These are phyloP conservation scores for Aureobasidium vineae DNA, from an alignment of 2,329 filamentous ascomycete species.

Conservation along the genomic window DNA sequence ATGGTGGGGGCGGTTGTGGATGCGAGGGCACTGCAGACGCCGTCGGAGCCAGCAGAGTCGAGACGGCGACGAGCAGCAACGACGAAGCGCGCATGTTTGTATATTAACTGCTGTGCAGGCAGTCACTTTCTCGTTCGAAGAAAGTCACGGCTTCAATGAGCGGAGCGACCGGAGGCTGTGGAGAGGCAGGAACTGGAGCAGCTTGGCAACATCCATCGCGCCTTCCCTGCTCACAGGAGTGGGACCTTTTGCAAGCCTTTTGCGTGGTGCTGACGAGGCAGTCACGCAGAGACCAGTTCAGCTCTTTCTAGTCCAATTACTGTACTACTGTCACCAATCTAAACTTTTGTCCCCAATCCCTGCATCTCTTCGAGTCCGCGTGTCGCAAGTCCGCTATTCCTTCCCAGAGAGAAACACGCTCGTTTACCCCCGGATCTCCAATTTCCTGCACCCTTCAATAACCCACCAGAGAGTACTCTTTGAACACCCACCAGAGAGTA, in stretches of 20 bases:
- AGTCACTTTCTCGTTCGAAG: neutral
- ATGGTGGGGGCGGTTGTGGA: slow-evolving; percentile 13
- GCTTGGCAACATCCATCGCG: slow-evolving; percentile 13
- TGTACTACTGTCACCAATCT: neutral
- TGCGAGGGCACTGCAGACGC: slow-evolving; percentile 26
- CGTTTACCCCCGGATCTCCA: slow-evolving; percentile 24
- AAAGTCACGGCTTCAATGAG: slow-evolving; percentile 7
- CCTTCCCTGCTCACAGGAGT: slow-evolving; percentile 1
- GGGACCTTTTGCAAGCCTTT: slow-evolving; percentile 19
- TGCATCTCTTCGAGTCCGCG: neutral
- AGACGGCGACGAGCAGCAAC: slow-evolving; percentile 5
- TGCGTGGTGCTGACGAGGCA: slow-evolving; percentile 20
- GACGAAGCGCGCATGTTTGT: slow-evolving; percentile 24
- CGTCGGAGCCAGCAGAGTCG: slow-evolving; percentile 8
- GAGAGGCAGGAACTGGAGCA: slow-evolving; percentile 7
- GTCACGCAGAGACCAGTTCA: slow-evolving; percentile 3
- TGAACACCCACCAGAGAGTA: neutral
- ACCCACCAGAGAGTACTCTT: neutral
- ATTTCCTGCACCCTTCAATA: slow-evolving; percentile 12
- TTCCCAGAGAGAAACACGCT: slow-evolving; percentile 12
- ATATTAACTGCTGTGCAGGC: neutral
- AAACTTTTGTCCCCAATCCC: neutral
- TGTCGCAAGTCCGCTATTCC: slow-evolving; percentile 1
- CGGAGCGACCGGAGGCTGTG: slow-evolving; percentile 6
- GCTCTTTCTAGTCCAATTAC: neutral